Percentiles rank a stretch among this genome's conserved stretches.
phyloP scores from a whole-genome alignment of 352 stramenopile species.

The Globisporangium radiosum region DNA sequence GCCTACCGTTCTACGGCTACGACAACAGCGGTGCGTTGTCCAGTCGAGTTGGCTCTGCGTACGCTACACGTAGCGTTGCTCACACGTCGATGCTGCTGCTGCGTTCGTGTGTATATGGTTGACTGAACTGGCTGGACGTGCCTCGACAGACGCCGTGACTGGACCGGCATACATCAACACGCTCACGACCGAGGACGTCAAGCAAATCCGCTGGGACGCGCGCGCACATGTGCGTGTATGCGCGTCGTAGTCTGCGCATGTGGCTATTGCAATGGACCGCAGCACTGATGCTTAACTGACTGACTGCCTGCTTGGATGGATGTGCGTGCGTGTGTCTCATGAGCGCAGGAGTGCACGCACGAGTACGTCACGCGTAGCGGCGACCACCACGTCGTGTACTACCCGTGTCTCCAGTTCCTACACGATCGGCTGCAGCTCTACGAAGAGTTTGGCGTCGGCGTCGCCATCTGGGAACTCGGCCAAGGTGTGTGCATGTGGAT shows the following conservation, averaged over 20 bases:
- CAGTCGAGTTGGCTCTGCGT: not conserved
- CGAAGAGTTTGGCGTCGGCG: constrained; percentile 36
- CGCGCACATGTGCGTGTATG: constrained; percentile 27
- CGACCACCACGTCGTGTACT: constrained; percentile 52
- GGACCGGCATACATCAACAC: constrained; percentile 32
- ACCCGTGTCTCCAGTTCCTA: constrained; percentile 78
- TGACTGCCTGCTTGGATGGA: no score
- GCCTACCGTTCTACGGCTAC: constrained; percentile 76
- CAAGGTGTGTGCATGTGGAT: constrained; percentile 34
- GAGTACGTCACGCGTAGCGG: constrained; percentile 31
- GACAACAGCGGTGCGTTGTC: constrained; percentile 40
- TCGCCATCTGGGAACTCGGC: constrained; percentile 73
- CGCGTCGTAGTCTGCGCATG: no score
- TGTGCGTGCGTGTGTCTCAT: not conserved
- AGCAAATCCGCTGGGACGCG: constrained; percentile 46
- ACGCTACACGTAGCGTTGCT: no score
- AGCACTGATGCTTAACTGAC: not conserved
- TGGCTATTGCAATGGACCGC: not conserved
- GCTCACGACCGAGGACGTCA: constrained; percentile 28
- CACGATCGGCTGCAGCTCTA: constrained; percentile 59
- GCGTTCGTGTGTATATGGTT: no score
- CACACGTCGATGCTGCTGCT: not conserved
- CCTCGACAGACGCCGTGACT: constrained; percentile 31
- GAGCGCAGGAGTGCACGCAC: constrained; percentile 54
- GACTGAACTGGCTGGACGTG: no score